Evolutionary conservation across 306 rosid genomes (phyloP).

Genomic region (Alnus rubra): DNA sequence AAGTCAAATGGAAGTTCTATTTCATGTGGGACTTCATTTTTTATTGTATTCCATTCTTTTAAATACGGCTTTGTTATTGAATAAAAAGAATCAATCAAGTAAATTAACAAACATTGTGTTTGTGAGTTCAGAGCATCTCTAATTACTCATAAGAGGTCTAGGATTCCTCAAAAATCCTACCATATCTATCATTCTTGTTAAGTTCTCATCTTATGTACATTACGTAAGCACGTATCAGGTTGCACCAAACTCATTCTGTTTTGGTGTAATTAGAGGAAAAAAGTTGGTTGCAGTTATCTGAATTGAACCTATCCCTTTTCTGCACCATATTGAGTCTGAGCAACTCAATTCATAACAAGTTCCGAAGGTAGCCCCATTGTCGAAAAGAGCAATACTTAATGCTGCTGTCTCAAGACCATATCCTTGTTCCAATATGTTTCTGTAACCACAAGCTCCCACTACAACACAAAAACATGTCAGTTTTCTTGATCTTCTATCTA

Average conservation of each 20-base stretch:
- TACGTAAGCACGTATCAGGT: background rate
- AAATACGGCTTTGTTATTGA: no score
- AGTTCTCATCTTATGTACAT: no score
- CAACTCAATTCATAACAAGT: conserved; percentile 19
- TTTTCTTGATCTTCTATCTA: background rate
- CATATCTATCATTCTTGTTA: no score
- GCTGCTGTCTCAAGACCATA: conserved; percentile 21
- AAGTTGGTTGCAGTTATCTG: conserved; percentile 25
- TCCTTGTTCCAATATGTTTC: conserved; percentile 8
- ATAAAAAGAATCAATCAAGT: no score
- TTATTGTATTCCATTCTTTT: background rate
- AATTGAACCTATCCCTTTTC: background rate
- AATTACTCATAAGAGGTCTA: no score
- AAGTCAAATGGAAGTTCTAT: no score
- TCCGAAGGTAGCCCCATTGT: conserved; percentile 12
- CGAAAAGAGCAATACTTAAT: conserved; percentile 23
- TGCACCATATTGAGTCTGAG: conserved; percentile 6
- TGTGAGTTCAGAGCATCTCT: no score
- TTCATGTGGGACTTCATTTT: background rate
- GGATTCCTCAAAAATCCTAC: no score
- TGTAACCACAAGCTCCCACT: conserved; percentile 13
- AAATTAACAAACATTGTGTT: no score
- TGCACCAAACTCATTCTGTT: conserved; percentile 16
- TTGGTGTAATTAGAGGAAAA: conserved; percentile 19
- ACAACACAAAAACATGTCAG: background rate